Evolutionary conservation across 2,329 filamentous ascomycete genomes (phyloP), one percentile per base, ranked within the genome.

Genomic region (Apiospora arundinis): DNA sequence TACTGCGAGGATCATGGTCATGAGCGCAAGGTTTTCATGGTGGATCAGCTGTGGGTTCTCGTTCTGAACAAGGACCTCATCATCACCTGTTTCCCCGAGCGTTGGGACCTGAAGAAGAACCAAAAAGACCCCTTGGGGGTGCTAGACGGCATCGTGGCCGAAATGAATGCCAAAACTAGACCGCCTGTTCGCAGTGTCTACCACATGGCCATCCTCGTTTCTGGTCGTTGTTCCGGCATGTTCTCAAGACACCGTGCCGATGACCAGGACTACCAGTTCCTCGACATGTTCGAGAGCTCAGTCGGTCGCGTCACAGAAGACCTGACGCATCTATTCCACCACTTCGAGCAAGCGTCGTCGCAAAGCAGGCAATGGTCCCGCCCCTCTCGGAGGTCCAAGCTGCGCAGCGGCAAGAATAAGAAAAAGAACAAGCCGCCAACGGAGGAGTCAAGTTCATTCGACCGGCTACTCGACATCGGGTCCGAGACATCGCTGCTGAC

Each of bases 11-110:
- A 75, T 28, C 74, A 81, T 67, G 73, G 74, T 1, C 74, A 80
- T 1, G 87, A 90, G 70, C 84, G 85, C 0, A 91, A 91, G 72
- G 86, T 92, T 2, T 91, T 91, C 77, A 92, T 92, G 90, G 90
- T 92, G 0, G 90, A 92, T 76, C 90, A 92, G 74, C 81, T 92
- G 1, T 92, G 90, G 90, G 86, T 92, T 77, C 91, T 89, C 88
- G 83, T 91, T 3, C 76, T 92, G 0, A 81, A 87, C 71, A 83
- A 80, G 71, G 89, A 91, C 71, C 80, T 91, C 21, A 85, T 92
- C 23, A 85, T 92, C 14, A 89, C 88, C 0, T 85, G 86, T 69
- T 90, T 90, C 71, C 88, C 88, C 2, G 85, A 89, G 73, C 81
- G 87, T 6, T 90, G 87, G 87, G 82, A 87, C 44, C 89, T 91